Conservation (phyloP, 2,329 filamentous ascomycete species). For the Aspergillus latus region DNA sequence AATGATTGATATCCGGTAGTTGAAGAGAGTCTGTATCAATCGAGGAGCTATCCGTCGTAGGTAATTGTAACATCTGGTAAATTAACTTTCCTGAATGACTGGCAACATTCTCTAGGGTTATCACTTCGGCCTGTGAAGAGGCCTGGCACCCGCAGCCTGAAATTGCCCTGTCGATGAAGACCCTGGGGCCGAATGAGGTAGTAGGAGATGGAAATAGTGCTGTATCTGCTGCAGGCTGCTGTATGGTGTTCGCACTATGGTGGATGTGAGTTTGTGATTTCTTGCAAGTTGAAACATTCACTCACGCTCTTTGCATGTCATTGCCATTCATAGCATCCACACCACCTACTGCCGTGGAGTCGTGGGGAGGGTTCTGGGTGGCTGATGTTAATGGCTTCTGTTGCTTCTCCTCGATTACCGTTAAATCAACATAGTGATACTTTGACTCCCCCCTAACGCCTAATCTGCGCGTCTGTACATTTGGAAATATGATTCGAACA, state of each 20-base stretch:
- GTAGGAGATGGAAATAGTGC: conserved; percentile 43
- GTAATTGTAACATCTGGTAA: conserved; percentile 42
- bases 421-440: conserved; percentile 75
- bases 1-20: conserved; percentile 82
- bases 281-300: conserved; percentile 1
- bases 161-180: conserved; percentile 24
- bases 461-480: conserved; percentile 85
- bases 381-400: conserved; percentile 32
- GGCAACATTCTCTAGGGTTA: conserved; percentile 39
- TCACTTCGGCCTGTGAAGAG: conserved; percentile 26
- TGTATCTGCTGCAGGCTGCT: conserved; percentile 38
- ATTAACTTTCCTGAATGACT: conserved; percentile 41
- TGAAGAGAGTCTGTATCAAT: conserved; percentile 69
- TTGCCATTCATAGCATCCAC: conserved; percentile 28
- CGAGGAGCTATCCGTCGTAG: conserved; percentile 30
- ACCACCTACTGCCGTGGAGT: conserved; percentile 19
- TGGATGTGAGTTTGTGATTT: conserved; percentile 15
- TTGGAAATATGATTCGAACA: conserved; percentile 92
- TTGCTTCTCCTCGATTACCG: conserved; percentile 47
- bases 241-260: conserved; percentile 29
- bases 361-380: conserved; percentile 26
- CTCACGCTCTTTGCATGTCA: conserved; percentile 34
- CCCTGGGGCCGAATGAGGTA: conserved; percentile 36
- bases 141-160: conserved; percentile 32
- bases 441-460: conserved; percentile 96